phyloP scores from a whole-genome alignment of 768 basidiomycete species.

The Calocybe indica region DNA sequence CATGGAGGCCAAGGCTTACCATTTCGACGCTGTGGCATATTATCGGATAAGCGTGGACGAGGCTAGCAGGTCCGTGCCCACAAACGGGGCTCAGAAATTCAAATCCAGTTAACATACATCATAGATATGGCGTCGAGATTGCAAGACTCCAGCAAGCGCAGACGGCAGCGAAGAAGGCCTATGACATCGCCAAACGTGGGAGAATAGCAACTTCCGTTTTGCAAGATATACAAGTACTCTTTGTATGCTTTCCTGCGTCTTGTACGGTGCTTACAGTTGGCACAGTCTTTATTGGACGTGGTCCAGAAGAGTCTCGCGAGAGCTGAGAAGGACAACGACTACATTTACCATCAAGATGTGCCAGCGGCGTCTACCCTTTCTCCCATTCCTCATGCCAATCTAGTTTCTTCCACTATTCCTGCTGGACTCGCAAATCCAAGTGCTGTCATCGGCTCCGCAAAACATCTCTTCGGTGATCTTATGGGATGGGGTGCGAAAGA shows the following conservation, averaged over 20 bases:
- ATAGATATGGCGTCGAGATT: conserved; percentile 84
- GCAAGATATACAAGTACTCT: conserved; percentile 71
- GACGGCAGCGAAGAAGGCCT: conserved; percentile 60
- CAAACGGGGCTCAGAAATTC: background rate
- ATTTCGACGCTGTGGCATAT: conserved; percentile 88
- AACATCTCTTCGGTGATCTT: conserved; percentile 67
- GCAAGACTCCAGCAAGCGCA: conserved; percentile 71
- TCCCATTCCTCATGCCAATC: conserved; percentile 53
- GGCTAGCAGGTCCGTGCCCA: conserved; percentile 49
- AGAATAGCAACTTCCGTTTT: conserved; percentile 58
- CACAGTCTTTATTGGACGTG: conserved; percentile 69
- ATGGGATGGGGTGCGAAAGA: conserved; percentile 83
- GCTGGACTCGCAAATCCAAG: conserved; percentile 53
- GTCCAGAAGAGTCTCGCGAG: conserved; percentile 62
- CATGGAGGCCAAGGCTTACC: conserved; percentile 73
- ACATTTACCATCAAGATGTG: conserved; percentile 90
- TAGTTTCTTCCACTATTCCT: conserved; percentile 58
- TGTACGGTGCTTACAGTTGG: background rate
- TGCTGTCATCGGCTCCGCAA: conserved; percentile 43
- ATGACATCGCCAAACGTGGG: conserved; percentile 59
- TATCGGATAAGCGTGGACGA: conserved; percentile 87
- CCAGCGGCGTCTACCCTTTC: conserved; percentile 68
- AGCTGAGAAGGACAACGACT: conserved; percentile 87
- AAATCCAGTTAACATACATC: background rate
- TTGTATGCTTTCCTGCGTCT: background rate